Percentiles rank a stretch among this genome's conserved stretches.
These are phyloP conservation scores for Bipolaris oryzae DNA, from an alignment of 2,329 filamentous ascomycete genomes.

Conservation along the genomic window DNA sequence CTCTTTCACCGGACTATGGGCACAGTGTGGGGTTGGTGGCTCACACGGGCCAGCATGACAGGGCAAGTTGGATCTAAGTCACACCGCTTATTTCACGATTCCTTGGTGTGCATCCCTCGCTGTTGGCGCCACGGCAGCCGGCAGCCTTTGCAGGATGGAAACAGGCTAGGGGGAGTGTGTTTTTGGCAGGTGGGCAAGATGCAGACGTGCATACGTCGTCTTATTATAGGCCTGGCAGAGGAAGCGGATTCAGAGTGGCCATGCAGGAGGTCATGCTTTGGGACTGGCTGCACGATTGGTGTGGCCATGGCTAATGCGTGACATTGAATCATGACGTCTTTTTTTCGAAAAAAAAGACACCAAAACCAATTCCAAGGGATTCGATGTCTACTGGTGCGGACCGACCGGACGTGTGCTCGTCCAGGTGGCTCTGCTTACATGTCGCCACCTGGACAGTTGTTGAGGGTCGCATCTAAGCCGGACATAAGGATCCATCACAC, in stretches of 20 bases:
- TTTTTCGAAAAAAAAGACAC: background rate
- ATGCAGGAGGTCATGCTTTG: background rate
- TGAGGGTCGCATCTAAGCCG: background rate
- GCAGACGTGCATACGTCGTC: background rate
- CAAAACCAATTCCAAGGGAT: background rate
- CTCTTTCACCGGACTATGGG: conserved; percentile 9
- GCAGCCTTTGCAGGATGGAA: conserved; percentile 3
- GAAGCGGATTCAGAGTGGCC: background rate
- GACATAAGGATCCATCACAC: background rate
- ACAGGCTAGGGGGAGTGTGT: background rate
- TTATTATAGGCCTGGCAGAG: background rate
- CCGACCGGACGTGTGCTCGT: background rate
- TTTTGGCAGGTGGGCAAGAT: conserved; percentile 4
- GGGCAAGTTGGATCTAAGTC: conserved; percentile 4
- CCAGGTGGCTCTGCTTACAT: background rate
- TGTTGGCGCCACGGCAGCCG: conserved; percentile 2
- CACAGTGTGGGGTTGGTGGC: conserved; percentile 8
- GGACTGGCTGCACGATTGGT: background rate
- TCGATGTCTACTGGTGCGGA: background rate
- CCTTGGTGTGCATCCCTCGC: conserved; percentile 14
- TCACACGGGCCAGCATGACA: background rate
- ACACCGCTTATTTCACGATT: conserved; percentile 16
- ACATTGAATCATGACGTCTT: background rate
- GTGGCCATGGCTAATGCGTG: background rate
- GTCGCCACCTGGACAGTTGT: background rate